These are phyloP conservation scores for Pseudogymnoascus sp. DNA, from an alignment of 2,329 filamentous ascomycete species.

Conservation along the genomic window DNA sequence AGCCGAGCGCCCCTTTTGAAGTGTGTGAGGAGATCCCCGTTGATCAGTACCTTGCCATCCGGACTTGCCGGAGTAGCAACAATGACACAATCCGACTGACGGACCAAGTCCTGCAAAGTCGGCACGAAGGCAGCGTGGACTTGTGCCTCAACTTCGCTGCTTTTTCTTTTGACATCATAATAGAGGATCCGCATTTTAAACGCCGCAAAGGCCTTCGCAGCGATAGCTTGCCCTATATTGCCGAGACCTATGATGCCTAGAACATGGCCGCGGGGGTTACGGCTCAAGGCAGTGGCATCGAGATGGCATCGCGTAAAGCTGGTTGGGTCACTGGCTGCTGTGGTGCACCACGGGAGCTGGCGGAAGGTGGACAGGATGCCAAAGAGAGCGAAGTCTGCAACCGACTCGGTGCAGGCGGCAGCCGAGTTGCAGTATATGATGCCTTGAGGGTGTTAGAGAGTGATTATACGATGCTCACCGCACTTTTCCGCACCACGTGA, in stretches of 20 bases:
- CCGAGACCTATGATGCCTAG: slow-evolving; percentile 66
- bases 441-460: slow-evolving; percentile 24
- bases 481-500: background rate
- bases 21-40: slow-evolving; percentile 37
- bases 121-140: slow-evolving; percentile 48
- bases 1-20: slow-evolving; percentile 51
- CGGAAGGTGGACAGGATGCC: slow-evolving; percentile 65
- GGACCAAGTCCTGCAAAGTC: slow-evolving; percentile 45
- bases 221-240: slow-evolving; percentile 57
- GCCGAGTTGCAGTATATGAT: slow-evolving; percentile 68
- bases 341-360: slow-evolving; percentile 50
- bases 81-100: slow-evolving; percentile 51
- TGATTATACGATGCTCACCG: background rate
- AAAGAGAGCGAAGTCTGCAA: slow-evolving; percentile 64
- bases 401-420: slow-evolving; percentile 62
- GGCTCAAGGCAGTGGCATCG: slow-evolving; percentile 50
- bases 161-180: slow-evolving; percentile 48
- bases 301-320: slow-evolving; percentile 53
- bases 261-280: slow-evolving; percentile 54
- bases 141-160: slow-evolving; percentile 22
- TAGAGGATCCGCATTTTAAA: slow-evolving; percentile 65
- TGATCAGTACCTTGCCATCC: slow-evolving; percentile 44
- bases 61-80: slow-evolving; percentile 50
- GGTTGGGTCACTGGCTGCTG: slow-evolving; percentile 19
- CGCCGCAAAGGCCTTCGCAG: slow-evolving; percentile 46